Evolutionary conservation across 129 eudicot species (phyloP).

Genomic region (Tagetes patula): DNA sequence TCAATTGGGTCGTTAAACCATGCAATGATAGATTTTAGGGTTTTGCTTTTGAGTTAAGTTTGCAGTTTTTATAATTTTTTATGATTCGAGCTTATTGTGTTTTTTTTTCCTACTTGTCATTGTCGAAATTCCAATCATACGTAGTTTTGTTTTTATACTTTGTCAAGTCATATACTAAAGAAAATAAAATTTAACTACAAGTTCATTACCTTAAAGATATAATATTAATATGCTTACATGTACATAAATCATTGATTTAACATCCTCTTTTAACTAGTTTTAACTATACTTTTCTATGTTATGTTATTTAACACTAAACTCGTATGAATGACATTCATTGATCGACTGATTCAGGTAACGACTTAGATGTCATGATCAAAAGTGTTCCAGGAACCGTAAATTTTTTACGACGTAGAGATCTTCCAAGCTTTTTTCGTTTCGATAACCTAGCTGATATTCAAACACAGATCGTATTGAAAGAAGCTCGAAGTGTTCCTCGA

Average conservation of each 20-base stretch:
- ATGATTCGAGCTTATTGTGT: too few relatives aligned
- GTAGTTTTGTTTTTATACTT: too few relatives aligned
- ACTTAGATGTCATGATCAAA: constrained; percentile 22
- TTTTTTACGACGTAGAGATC: constrained; percentile 37
- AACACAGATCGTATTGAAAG: constrained; percentile 5
- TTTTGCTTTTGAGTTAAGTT: too few relatives aligned
- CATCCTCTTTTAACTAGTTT: not conserved
- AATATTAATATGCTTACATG: too few relatives aligned
- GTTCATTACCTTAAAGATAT: too few relatives aligned
- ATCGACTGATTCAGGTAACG: constrained; percentile 6
- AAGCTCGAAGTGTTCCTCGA: constrained; percentile 24
- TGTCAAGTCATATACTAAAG: too few relatives aligned
- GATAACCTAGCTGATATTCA: not conserved
- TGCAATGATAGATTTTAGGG: too few relatives aligned
- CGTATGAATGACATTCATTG: not conserved
- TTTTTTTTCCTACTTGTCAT: too few relatives aligned
- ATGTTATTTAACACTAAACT: not conserved
- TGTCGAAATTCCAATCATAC: too few relatives aligned
- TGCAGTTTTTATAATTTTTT: too few relatives aligned
- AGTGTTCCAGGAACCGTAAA: constrained; percentile 28
- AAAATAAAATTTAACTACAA: too few relatives aligned
- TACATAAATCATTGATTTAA: not conserved
- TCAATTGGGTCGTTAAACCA: too few relatives aligned
- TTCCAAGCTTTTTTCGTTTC: constrained; percentile 34
- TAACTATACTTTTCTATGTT: not conserved